Base-by-base conservation (phyloP, 1,139 yeast genomes). In the Hansenula sp. region DNA sequence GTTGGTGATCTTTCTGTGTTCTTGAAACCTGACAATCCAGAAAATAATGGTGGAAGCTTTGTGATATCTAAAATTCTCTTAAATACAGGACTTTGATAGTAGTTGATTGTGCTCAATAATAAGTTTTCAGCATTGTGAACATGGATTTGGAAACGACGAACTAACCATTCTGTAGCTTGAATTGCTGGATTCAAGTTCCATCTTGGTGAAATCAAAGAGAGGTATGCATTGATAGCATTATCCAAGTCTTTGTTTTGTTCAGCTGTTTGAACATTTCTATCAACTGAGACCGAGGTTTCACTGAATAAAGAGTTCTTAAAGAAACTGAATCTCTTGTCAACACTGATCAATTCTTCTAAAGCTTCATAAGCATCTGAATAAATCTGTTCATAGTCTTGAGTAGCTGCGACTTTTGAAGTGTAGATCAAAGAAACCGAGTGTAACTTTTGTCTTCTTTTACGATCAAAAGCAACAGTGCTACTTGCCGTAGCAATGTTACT, bases 101-200 rank as follows among this genome's bases (percentile, higher is more conserved):
- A 86, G 22, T 97, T 95, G 53, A 92, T 69, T 3, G 83, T 73
- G 4, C 89, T 72, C 43, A 90, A 65, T 34, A 94, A 57, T 30
- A 92, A 59, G 44, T 71, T 59, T 59, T 92, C 97, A 0, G 89
- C 69, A 54, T 86, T 88, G 56, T 84, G 83, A 36, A 86, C 71
- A 58, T 92, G 92, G 50, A 87, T 79, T 59, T 86, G 88, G 61
- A 90, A 94, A 53, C 97, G 75, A 66, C 98, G 82, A 21, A 92
- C 82, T 30, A 92, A 76, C 98, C 98, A 92, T 66, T 92, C 99
- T 12, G 88, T 71, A 11, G 97, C 94, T 55, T 82, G 82, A 38
- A 88, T 60, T 2, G 96, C 76, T 14, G 95, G 87, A 25, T 80
- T 74, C 40, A 89, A 67, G 47, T 77, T 75, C 72, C 92, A 79